Conservation (phyloP, 2,329 filamentous ascomycete genomes). For the Aspergillus sp. region DNA sequence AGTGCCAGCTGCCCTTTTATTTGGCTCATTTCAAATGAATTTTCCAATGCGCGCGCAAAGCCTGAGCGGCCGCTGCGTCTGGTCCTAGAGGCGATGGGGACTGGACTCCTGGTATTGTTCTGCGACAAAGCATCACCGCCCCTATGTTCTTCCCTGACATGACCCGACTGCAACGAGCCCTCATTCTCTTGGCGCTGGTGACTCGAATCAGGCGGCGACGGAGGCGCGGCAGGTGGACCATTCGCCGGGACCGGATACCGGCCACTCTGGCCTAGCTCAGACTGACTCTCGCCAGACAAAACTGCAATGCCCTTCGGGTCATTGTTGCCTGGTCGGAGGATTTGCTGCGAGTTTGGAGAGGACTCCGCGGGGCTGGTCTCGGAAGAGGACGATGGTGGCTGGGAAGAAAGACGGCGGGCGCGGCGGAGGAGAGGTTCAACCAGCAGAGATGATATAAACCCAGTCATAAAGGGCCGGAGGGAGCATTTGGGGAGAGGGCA, state of each 20-base stretch:
- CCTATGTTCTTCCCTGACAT: background rate
- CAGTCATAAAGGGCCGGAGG: constrained; percentile 32
- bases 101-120: background rate
- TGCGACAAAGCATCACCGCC: background rate
- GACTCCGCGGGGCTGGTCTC: constrained; percentile 11
- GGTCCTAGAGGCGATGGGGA: background rate
- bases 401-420: constrained; percentile 31
- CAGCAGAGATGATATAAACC: constrained; percentile 34
- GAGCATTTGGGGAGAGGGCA: constrained; percentile 13
- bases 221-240: constrained; percentile 11
- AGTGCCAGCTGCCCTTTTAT: constrained; percentile 27
- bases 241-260: constrained; percentile 16
- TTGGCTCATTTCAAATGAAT: constrained; percentile 10
- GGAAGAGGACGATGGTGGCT: constrained; percentile 12
- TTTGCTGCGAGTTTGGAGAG: constrained; percentile 10
- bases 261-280: constrained; percentile 3
- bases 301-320: constrained; percentile 2
- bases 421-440: constrained; percentile 36
- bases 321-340: constrained; percentile 10
- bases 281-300: constrained; percentile 9
- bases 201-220: constrained; percentile 8
- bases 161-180: background rate
- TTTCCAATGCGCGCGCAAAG: constrained; percentile 1
- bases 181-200: constrained; percentile 6
- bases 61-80: background rate